Evolutionary conservation across 208 protist genomes (phyloP).

Genomic region (Crithidia thermophila): DNA sequence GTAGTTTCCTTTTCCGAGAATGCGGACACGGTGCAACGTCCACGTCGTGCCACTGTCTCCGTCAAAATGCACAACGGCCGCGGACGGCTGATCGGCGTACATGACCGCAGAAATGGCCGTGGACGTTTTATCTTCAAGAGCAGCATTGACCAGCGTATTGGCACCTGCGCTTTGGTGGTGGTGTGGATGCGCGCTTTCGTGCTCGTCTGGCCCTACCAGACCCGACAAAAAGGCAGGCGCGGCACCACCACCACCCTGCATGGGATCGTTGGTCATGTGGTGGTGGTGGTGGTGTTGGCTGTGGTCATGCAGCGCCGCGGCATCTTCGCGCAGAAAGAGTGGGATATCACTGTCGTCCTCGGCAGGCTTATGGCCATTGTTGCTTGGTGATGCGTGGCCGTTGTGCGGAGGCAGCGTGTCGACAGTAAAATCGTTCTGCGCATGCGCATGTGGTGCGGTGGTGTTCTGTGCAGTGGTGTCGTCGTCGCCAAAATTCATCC

Average conservation of each 20-base stretch:
- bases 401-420: no score
- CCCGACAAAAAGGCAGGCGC: constrained; percentile 14
- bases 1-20: constrained; percentile 84
- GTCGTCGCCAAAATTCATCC: constrained; percentile 41
- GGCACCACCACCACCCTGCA: background rate
- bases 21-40: constrained; percentile 51
- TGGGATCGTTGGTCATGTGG: no score
- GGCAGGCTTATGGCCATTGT: background rate
- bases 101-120: background rate
- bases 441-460: background rate
- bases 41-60: constrained; percentile 37
- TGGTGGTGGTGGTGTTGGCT: background rate
- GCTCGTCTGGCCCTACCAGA: background rate
- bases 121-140: no score
- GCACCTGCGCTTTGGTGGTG: no score
- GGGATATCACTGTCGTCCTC: constrained; percentile 11
- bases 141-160: no score
- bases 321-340: constrained; percentile 26
- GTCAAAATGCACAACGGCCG: constrained; percentile 25
- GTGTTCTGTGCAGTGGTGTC: background rate
- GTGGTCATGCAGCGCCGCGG: background rate
- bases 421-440: no score
- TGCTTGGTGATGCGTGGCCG: background rate
- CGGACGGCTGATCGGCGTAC: constrained; percentile 33
- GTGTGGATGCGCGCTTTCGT: no score